These are phyloP conservation scores for Epichloe bromicola DNA, from an alignment of 2,329 filamentous ascomycete species.

Conservation along the genomic window DNA sequence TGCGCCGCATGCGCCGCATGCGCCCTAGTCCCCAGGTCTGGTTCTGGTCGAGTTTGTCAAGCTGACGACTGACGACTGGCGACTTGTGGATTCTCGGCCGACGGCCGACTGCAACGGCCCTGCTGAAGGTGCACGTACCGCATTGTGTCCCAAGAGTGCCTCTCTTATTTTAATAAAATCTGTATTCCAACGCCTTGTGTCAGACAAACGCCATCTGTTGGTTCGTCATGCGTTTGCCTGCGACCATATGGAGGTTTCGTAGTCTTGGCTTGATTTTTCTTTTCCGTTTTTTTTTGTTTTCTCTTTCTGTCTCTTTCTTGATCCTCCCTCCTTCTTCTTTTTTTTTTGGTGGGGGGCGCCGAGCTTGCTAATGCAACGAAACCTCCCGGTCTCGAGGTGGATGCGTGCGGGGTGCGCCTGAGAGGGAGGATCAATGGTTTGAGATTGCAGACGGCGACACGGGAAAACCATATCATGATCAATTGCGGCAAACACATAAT, in stretches of 20 bases:
- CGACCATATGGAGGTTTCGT: not conserved
- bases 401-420: too few relatives aligned
- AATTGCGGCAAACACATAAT: too few relatives aligned
- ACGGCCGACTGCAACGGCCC: not conserved
- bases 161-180: not conserved
- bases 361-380: too few relatives aligned
- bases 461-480: not conserved
- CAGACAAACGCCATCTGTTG: not conserved
- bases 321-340: not conserved
- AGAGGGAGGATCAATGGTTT: too few relatives aligned
- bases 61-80: not conserved
- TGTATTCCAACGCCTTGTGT: not conserved
- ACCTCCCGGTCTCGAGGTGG: too few relatives aligned
- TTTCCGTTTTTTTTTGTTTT: not conserved
- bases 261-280: not conserved
- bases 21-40: too few relatives aligned
- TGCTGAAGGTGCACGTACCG: not conserved
- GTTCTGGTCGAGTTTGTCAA: too few relatives aligned
- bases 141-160: not conserved
- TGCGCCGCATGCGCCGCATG: too few relatives aligned
- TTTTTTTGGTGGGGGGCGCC: too few relatives aligned
- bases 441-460: too few relatives aligned
- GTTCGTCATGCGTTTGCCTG: too few relatives aligned
- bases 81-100: not conserved
- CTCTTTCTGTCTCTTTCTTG: not conserved